Percentiles rank a stretch among this genome's conserved stretches.
phyloP scores from a whole-genome alignment of 495 filamentous ascomycete species.

The Xylaria sp. region DNA sequence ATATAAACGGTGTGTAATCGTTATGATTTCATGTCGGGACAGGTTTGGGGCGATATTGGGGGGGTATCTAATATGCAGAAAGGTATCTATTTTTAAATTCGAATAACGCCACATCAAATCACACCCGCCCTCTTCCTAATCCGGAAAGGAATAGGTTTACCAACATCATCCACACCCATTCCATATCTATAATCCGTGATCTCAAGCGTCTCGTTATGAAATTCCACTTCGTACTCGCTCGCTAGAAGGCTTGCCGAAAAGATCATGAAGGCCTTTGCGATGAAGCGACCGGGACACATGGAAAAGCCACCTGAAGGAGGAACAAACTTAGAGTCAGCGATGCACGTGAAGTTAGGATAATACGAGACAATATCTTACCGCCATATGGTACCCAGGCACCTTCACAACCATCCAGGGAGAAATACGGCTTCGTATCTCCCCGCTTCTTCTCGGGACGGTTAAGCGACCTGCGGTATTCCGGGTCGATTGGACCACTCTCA shows the following conservation, averaged over 20 bases:
- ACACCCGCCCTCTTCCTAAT: constrained; percentile 7
- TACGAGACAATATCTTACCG: neutral
- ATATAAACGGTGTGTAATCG: too few species aligned
- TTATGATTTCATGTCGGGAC: neutral
- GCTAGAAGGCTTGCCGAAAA: constrained; percentile 7
- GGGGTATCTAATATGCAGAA: neutral
- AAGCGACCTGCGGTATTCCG: neutral
- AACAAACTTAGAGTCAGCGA: neutral
- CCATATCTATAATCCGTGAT: constrained; percentile 18
- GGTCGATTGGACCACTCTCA: constrained; percentile 34
- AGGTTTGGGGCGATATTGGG: neutral
- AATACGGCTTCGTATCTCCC: constrained; percentile 16
- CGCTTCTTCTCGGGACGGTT: constrained; percentile 6
- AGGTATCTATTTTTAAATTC: constrained; percentile 18
- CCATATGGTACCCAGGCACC: constrained; percentile 26
- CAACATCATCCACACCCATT: constrained; percentile 24
- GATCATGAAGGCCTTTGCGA: constrained; percentile 21
- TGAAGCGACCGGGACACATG: constrained; percentile 23
- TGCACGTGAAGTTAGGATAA: neutral
- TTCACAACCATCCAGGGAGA: constrained; percentile 20
- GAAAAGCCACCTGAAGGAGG: constrained; percentile 1
- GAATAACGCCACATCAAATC: constrained; percentile 4
- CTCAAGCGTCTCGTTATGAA: neutral
- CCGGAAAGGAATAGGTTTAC: constrained; percentile 23
- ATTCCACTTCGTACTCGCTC: constrained; percentile 22